Conservation (phyloP, 164 flowering plant species). For the Echeveria elegans region DNA sequence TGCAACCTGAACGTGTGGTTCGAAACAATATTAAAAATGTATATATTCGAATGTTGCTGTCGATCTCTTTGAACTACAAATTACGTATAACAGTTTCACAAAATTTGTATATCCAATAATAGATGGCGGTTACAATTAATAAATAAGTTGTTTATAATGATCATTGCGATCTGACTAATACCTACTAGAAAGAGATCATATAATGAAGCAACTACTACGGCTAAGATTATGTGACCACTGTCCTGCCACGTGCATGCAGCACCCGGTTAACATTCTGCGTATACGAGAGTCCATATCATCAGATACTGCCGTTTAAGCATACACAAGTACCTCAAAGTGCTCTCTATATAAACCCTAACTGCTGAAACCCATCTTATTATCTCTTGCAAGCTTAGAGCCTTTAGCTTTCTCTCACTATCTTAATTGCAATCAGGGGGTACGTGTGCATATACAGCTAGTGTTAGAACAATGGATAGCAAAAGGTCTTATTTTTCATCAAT, state of each 20-base stretch:
- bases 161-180: not conserved
- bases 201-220: not conserved
- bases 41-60: too few species aligned
- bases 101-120: too few species aligned
- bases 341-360: not conserved
- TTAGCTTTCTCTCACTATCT: not conserved
- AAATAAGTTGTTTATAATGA: not conserved
- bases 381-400: not conserved
- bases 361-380: not conserved
- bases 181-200: not conserved
- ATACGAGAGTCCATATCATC: not conserved
- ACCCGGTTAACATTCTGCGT: not conserved
- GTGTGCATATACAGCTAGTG: not conserved
- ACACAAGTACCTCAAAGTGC: not conserved
- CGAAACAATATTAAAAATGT: too few species aligned
- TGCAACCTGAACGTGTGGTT: too few species aligned
- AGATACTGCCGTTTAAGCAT: not conserved
- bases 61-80: too few species aligned
- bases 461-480: conserved; percentile 1
- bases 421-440: not conserved
- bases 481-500: not conserved
- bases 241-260: conserved; percentile 4
- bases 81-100: too few species aligned
- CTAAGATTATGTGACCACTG: not conserved
- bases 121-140: too few species aligned